Evolutionary conservation across 805 yeast genomes (phyloP).

Genomic region (Lipomyces kockii): DNA sequence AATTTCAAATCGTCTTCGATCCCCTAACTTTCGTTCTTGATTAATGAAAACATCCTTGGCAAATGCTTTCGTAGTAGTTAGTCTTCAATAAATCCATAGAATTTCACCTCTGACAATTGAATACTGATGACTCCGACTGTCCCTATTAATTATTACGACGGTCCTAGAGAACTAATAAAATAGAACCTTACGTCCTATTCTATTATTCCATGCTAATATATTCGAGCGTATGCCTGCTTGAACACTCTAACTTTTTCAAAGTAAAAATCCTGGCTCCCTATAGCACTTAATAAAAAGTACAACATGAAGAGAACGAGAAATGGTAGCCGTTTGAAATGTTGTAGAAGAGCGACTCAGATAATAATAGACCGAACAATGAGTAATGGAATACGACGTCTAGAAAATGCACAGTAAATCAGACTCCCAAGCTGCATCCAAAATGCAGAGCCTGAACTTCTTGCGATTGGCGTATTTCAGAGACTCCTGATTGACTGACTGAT

Average conservation of each 20-base stretch:
- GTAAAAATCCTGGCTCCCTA: slow-evolving; percentile 53
- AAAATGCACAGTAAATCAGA: no score
- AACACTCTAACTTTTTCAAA: slow-evolving; percentile 54
- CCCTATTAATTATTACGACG: slow-evolving; percentile 56
- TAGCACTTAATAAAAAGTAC: slow-evolving; percentile 41
- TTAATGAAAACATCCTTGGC: slow-evolving; percentile 56
- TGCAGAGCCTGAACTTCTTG: no score
- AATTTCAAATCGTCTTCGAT: slow-evolving; percentile 49
- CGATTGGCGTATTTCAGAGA: no score
- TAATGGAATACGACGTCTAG: no score
- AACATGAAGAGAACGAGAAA: no score
- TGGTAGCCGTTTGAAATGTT: no score
- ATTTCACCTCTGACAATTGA: slow-evolving; percentile 51
- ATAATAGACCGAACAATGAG: no score
- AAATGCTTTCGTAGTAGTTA: slow-evolving; percentile 55
- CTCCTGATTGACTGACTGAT: no score
- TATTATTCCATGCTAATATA: slow-evolving; percentile 53
- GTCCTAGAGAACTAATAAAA: slow-evolving; percentile 53
- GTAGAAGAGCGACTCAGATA: no score
- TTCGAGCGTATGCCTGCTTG: slow-evolving; percentile 54
- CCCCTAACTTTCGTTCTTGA: slow-evolving; percentile 56
- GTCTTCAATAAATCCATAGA: slow-evolving; percentile 54
- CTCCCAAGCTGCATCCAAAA: no score
- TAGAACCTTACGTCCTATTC: slow-evolving; percentile 55
- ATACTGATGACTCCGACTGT: slow-evolving; percentile 55